phyloP scores from a whole-genome alignment of 176 grass and related monocot species.

The Tillandsia leiboldiana region DNA sequence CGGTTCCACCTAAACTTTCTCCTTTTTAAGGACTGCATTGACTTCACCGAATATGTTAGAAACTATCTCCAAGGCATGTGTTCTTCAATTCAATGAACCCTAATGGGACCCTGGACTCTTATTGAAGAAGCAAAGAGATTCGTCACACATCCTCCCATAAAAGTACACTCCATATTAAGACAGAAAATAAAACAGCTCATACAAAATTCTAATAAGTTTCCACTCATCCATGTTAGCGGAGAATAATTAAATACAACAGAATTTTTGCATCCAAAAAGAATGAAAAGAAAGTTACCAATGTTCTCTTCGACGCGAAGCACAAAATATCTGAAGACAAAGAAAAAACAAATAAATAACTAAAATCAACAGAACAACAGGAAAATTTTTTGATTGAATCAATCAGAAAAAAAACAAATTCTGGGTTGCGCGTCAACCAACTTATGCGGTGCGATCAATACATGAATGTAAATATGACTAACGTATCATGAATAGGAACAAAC shows the following conservation, averaged over 20 bases:
- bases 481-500: slow-evolving; percentile 16
- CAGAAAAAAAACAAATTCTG: background rate
- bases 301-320: slow-evolving; percentile 85
- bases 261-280: slow-evolving; percentile 14
- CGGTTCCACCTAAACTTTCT: too few species aligned
- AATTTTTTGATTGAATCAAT: background rate
- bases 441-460: background rate
- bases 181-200: too few species aligned
- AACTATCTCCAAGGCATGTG: too few species aligned
- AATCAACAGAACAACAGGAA: background rate
- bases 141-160: too few species aligned
- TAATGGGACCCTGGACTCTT: too few species aligned
- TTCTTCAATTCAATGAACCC: too few species aligned
- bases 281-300: slow-evolving; percentile 44
- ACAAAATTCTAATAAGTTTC: too few species aligned
- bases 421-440: background rate
- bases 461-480: slow-evolving; percentile 1
- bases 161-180: too few species aligned
- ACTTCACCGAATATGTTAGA: too few species aligned
- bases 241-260: background rate
- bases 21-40: too few species aligned
- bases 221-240: background rate
- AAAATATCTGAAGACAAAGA: slow-evolving; percentile 68
- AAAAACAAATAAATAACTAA: background rate
- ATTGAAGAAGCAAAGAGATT: too few species aligned